These are phyloP conservation scores for Amaranthus tricolor DNA, from an alignment of 179 eudicot genomes.

Conservation along the genomic window DNA sequence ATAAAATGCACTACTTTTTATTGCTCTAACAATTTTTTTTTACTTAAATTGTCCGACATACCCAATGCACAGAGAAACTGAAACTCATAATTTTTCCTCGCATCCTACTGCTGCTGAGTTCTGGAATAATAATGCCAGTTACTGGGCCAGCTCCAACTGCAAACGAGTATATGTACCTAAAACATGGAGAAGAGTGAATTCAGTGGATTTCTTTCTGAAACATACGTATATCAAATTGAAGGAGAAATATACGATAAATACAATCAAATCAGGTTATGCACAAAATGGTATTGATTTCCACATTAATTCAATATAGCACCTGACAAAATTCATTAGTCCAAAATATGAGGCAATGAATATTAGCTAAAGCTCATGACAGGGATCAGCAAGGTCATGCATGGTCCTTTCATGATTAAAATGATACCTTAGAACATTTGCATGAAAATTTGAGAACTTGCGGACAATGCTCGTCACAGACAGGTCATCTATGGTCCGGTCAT, in stretches of 20 bases:
- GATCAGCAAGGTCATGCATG: not conserved
- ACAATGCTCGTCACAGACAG: too few relatives aligned
- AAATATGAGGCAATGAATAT: not conserved
- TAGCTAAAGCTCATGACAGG: not conserved
- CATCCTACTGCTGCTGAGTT: conserved; percentile 74
- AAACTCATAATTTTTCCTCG: conserved; percentile 77
- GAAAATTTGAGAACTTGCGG: not conserved
- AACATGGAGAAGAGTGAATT: conserved; percentile 4
- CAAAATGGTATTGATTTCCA: not conserved
- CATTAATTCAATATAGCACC: not conserved
- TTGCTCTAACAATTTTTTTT: not conserved
- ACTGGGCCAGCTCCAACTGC: conserved; percentile 92
- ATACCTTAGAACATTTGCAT: not conserved
- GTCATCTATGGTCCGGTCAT: too few relatives aligned
- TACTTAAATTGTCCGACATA: conserved; percentile 22
- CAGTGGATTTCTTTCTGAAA: not conserved
- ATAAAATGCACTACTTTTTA: not conserved
- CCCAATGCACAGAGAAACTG: conserved; percentile 92
- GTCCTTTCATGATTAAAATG: not conserved
- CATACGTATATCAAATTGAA: not conserved
- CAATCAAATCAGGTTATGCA: not conserved
- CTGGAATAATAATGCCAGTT: conserved; percentile 78
- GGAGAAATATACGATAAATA: not conserved
- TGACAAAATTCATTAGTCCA: not conserved
- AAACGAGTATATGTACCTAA: conserved; percentile 68